Conservation (phyloP, 2,329 filamentous ascomycete species). For the Biscogniauxia sp. region DNA sequence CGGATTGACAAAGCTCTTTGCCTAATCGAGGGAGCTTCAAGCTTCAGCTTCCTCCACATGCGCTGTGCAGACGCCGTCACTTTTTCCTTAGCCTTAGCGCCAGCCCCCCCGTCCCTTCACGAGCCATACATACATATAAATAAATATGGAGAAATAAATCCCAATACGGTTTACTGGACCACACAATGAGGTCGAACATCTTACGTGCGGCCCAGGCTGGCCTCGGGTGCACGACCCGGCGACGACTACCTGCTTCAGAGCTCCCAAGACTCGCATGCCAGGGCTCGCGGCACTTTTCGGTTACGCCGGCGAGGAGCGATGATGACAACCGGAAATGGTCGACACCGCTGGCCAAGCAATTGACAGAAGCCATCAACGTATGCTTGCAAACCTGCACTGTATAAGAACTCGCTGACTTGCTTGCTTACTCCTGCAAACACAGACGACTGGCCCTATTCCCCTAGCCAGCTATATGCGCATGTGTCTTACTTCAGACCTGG, state of each 20-base stretch:
- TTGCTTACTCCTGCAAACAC: constrained; percentile 19
- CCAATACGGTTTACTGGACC: background rate
- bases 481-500: constrained; percentile 86
- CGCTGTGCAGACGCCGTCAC: no score
- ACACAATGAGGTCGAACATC: constrained; percentile 26
- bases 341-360: constrained; percentile 83
- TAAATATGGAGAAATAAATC: constrained; percentile 5
- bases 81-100: background rate
- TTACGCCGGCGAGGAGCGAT: constrained; percentile 26
- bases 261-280: constrained; percentile 12
- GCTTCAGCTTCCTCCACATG: constrained; percentile 2
- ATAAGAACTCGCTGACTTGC: background rate
- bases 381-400: constrained; percentile 8
- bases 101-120: background rate
- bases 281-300: constrained; percentile 27
- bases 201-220: constrained; percentile 22
- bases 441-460: constrained; percentile 82
- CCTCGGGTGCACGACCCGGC: constrained; percentile 20
- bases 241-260: constrained; percentile 6
- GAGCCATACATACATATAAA: background rate
- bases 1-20: constrained; percentile 18
- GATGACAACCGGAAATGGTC: constrained; percentile 69
- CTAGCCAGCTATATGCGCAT: constrained; percentile 97
- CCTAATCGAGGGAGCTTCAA: constrained; percentile 10
- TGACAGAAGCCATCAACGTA: constrained; percentile 85